A percentile compares a stretch with the other conserved stretches of the same genome.
Evolutionary conservation across 75 land plant species (phyloP).

Genomic region (Chamaecyparis obtusa): DNA sequence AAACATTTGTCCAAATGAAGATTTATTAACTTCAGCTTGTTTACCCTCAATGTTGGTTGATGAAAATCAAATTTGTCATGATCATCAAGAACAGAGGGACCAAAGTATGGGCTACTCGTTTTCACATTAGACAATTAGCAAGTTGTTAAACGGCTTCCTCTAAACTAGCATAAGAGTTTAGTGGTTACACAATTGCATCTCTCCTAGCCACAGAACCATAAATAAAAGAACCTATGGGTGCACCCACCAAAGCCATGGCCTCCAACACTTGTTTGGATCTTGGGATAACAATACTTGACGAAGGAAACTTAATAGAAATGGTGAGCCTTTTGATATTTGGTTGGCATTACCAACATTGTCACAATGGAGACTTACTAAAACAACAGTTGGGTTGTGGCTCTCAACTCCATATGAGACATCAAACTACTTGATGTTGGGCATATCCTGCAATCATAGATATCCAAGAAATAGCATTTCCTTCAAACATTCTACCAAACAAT

Average conservation of each 20-base stretch:
- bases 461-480: too few species aligned
- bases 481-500: too few species aligned
- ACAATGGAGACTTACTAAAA: neutral
- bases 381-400: constrained; percentile 1
- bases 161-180: constrained; percentile 23
- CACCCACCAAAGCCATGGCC: constrained; percentile 26
- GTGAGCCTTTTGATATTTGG: neutral
- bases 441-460: too few species aligned
- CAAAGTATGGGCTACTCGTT: constrained; percentile 11
- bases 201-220: constrained; percentile 45
- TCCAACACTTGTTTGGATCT: constrained; percentile 15
- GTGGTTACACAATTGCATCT: constrained; percentile 3
- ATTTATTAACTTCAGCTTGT: constrained; percentile 19
- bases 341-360: neutral
- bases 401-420: constrained; percentile 3
- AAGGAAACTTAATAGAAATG: neutral
- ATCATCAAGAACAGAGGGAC: constrained; percentile 22
- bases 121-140: constrained; percentile 17
- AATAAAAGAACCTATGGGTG: constrained; percentile 27
- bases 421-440: neutral
- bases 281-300: neutral
- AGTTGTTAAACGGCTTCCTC: constrained; percentile 26
- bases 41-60: constrained; percentile 12
- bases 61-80: too few species aligned
- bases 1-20: constrained; percentile 29